These are phyloP conservation scores for Podospora anserina DNA, from an alignment of 495 filamentous ascomycete species.

Conservation along the genomic window DNA sequence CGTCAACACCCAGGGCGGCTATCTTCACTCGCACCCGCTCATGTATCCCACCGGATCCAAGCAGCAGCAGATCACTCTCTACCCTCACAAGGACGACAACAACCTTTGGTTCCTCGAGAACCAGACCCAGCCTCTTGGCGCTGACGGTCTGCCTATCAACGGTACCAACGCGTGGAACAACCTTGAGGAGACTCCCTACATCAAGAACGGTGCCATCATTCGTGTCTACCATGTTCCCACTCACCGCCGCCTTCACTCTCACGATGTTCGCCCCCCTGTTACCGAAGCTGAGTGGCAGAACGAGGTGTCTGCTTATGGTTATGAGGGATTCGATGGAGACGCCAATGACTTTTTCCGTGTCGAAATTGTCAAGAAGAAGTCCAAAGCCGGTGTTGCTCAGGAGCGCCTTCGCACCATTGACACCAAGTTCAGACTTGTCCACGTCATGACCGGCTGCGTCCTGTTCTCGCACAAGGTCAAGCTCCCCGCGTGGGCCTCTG, in stretches of 20 bases:
- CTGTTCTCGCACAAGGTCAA: conserved; percentile 99
- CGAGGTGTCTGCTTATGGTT: conserved; percentile 96
- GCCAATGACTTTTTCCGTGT: conserved; percentile 94
- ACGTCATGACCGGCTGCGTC: conserved; percentile 94
- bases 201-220: conserved; percentile 77
- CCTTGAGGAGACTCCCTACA: conserved; percentile 58
- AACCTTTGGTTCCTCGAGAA: conserved; percentile 93
- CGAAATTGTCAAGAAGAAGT: conserved; percentile 89
- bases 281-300: conserved; percentile 98
- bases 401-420: conserved; percentile 87
- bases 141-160: conserved; percentile 68
- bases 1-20: conserved; percentile 94
- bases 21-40: conserved; percentile 91
- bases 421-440: conserved; percentile 91
- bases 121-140: conserved; percentile 82
- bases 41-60: conserved; percentile 98
- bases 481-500: conserved; percentile 92
- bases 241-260: conserved; percentile 87
- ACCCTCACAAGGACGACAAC: conserved; percentile 99
- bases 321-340: conserved; percentile 94
- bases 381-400: conserved; percentile 75
- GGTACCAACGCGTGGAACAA: conserved; percentile 83
- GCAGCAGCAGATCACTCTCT: conserved; percentile 97
- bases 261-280: conserved; percentile 94
- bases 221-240: conserved; percentile 80